Conservation (phyloP, 2,329 filamentous ascomycete genomes). For the Aspergillus floridensis region DNA sequence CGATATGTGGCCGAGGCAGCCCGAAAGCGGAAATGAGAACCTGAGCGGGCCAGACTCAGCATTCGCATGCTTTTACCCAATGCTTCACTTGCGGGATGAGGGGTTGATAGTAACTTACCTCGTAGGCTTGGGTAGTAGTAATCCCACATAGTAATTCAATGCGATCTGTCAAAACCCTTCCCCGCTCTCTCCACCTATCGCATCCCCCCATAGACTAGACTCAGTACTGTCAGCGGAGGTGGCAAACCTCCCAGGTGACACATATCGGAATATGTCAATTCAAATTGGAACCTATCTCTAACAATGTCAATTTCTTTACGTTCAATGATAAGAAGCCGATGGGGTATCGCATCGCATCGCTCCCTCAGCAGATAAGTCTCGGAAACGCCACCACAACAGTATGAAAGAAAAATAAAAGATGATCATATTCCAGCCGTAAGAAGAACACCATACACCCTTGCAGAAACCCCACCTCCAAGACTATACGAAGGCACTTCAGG, state of each 20-base stretch:
- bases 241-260: not conserved
- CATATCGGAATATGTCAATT: not conserved
- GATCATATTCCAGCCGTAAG: constrained; percentile 29
- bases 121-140: not conserved
- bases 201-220: not conserved
- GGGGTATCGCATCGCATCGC: not conserved
- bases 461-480: constrained; percentile 27
- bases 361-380: not conserved
- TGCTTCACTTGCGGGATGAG: not conserved
- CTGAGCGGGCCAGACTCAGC: not conserved
- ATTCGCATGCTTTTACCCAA: not conserved
- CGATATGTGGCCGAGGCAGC: not conserved
- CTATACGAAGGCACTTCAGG: constrained; percentile 19
- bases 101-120: not conserved
- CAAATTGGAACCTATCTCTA: not conserved
- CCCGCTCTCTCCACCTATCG: not conserved
- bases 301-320: not conserved
- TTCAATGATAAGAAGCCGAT: not conserved
- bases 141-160: not conserved
- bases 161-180: not conserved
- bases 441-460: constrained; percentile 34
- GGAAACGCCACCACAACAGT: constrained; percentile 14
- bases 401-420: not conserved
- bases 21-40: not conserved
- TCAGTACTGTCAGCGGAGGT: not conserved